phyloP scores from a whole-genome alignment of 2,329 filamentous ascomycete genomes.

The Knufia fluminis region DNA sequence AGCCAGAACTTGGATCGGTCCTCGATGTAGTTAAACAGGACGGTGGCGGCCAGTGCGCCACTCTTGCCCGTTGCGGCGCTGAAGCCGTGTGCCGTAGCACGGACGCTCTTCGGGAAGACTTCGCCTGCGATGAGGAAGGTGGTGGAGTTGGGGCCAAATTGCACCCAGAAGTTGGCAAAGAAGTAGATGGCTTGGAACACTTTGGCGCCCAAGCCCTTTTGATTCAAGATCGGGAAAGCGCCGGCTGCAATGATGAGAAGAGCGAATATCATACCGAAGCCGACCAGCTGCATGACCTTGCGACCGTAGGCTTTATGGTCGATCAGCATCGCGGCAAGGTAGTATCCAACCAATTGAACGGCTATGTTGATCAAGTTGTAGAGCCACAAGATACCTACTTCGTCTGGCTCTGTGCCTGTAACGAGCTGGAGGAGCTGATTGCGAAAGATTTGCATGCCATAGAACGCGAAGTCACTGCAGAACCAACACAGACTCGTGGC shows the following conservation, averaged over 20 bases:
- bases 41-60: slow-evolving; percentile 38
- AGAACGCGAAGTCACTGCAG: slow-evolving; percentile 3
- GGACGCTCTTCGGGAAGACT: slow-evolving; percentile 55
- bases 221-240: not conserved
- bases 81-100: slow-evolving; percentile 54
- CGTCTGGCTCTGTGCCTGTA: not conserved
- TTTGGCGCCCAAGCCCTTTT: not conserved
- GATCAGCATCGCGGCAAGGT: slow-evolving; percentile 1
- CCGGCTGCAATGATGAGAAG: not conserved
- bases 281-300: not conserved
- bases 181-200: not conserved
- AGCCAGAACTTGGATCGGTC: too few relatives aligned
- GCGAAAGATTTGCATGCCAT: slow-evolving; percentile 1
- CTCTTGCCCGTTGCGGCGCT: slow-evolving; percentile 53
- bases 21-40: not conserved
- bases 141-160: slow-evolving; percentile 47
- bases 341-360: not conserved
- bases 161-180: not conserved
- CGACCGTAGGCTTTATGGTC: slow-evolving; percentile 1
- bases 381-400: not conserved
- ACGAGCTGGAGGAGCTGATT: slow-evolving; percentile 1
- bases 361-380: slow-evolving; percentile 1
- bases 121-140: slow-evolving; percentile 58
- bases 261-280: not conserved
- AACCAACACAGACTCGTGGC: not conserved